Percentiles rank a stretch among this genome's conserved stretches.
These are phyloP conservation scores for Fraxinus albicans DNA, from an alignment of 305 asterid species.

Conservation along the genomic window DNA sequence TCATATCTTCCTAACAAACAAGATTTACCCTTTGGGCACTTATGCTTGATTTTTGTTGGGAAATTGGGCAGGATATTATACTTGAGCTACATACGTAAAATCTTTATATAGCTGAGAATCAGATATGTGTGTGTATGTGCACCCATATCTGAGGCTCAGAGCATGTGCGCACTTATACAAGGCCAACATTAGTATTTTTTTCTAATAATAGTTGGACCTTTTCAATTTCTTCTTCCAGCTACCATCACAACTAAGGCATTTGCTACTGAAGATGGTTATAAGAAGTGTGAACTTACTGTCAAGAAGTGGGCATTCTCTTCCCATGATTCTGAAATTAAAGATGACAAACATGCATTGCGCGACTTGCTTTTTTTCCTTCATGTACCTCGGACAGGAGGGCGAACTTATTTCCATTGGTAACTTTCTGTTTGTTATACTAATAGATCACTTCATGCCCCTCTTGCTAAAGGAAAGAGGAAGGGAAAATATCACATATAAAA, in stretches of 20 bases:
- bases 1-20: background rate
- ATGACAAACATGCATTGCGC: slow-evolving; percentile 59
- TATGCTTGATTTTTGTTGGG: background rate
- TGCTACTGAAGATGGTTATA: slow-evolving; percentile 44
- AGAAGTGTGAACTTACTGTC: slow-evolving; percentile 62
- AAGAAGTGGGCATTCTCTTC: slow-evolving; percentile 85
- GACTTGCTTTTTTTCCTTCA: slow-evolving; percentile 97
- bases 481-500: background rate
- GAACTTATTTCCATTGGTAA: slow-evolving; percentile 93
- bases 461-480: slow-evolving; percentile 7
- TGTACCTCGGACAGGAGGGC: slow-evolving; percentile 95
- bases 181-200: background rate
- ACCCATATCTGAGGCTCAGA: background rate
- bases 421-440: background rate
- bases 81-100: background rate
- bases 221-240: slow-evolving; percentile 40
- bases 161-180: background rate
- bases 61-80: background rate
- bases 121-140: background rate
- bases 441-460: slow-evolving; percentile 9
- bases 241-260: slow-evolving; percentile 41
- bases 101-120: slow-evolving; percentile 4
- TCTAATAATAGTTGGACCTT: background rate
- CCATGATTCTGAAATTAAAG: slow-evolving; percentile 49
- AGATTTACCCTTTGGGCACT: background rate